Percentiles rank a stretch among this genome's conserved stretches.
Conservation (phyloP, 768 basidiomycete genomes). For the Pulveroboletus ravenelii region DNA sequence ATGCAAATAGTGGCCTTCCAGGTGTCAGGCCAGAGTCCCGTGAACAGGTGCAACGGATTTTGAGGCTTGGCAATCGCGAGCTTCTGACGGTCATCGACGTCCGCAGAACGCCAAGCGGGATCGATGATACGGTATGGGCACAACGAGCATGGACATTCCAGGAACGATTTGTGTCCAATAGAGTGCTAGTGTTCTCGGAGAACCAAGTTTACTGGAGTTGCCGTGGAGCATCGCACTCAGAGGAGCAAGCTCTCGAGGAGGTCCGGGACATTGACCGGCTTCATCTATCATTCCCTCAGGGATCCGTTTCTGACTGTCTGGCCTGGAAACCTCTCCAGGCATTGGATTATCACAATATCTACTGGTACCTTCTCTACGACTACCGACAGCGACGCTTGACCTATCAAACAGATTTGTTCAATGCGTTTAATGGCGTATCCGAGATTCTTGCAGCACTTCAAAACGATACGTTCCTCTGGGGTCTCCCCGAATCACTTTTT, state of each 20-base stretch:
- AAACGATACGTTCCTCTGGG: slow-evolving; percentile 12
- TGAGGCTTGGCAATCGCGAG: slow-evolving; percentile 8
- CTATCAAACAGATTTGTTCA: slow-evolving; percentile 15
- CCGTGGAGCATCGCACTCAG: slow-evolving; percentile 2
- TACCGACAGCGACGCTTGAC: slow-evolving; percentile 12
- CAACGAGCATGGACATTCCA: slow-evolving; percentile 19
- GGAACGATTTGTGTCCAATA: slow-evolving; percentile 13
- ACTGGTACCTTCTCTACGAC: not conserved
- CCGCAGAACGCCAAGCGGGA: not conserved
- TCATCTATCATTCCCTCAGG: not conserved
- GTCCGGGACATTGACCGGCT: not conserved
- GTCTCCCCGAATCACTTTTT: slow-evolving; percentile 14
- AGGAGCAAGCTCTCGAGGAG: slow-evolving; percentile 12
- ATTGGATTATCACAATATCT: not conserved
- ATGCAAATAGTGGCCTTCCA: slow-evolving; percentile 9
- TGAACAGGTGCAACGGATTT: slow-evolving; percentile 1
- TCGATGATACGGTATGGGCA: slow-evolving; percentile 9
- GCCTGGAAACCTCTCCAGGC: not conserved
- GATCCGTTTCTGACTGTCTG: not conserved
- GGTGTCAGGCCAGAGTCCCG: slow-evolving; percentile 6
- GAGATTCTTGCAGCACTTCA: slow-evolving; percentile 9
- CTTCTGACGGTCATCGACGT: slow-evolving; percentile 12
- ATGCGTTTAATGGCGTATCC: slow-evolving; percentile 13
- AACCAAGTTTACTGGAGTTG: slow-evolving; percentile 18
- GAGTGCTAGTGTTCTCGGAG: slow-evolving; percentile 16